These are phyloP conservation scores for Zalaria sp. DNA, from an alignment of 2,329 filamentous ascomycete genomes.

Conservation along the genomic window DNA sequence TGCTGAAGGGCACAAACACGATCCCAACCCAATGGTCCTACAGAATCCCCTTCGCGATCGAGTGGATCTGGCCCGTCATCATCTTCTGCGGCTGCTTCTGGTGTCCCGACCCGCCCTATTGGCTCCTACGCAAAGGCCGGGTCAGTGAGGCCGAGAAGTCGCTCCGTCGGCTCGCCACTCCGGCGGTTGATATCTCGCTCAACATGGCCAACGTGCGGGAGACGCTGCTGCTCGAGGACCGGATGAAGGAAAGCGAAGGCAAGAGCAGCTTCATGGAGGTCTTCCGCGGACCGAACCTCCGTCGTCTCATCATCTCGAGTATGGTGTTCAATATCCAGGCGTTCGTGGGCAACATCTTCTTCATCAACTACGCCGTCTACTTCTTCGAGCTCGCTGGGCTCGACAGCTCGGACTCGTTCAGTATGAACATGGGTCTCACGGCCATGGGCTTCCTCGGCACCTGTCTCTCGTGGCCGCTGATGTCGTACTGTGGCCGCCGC, in stretches of 20 bases:
- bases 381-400: slow-evolving; percentile 33
- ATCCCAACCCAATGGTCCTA: slow-evolving; percentile 26
- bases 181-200: neutral
- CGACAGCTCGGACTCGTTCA: slow-evolving; percentile 22
- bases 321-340: slow-evolving; percentile 30
- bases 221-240: neutral
- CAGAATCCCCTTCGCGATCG: slow-evolving; percentile 29
- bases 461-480: slow-evolving; percentile 25
- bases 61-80: slow-evolving; percentile 26
- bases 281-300: slow-evolving; percentile 26
- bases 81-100: slow-evolving; percentile 19
- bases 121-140: slow-evolving; percentile 20
- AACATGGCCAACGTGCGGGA: neutral
- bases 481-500: slow-evolving; percentile 24
- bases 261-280: slow-evolving; percentile 18
- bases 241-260: neutral
- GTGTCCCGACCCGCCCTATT: slow-evolving; percentile 20
- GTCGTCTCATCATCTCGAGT: slow-evolving; percentile 29
- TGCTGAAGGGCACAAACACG: slow-evolving; percentile 21
- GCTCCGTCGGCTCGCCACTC: slow-evolving; percentile 18
- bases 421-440: slow-evolving; percentile 22
- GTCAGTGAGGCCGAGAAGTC: slow-evolving; percentile 20
- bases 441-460: slow-evolving; percentile 29
- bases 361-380: slow-evolving; percentile 30
- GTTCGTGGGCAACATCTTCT: slow-evolving; percentile 25